Conservation (phyloP, 2,329 filamentous ascomycete genomes). For the Aspergillus sp. region DNA sequence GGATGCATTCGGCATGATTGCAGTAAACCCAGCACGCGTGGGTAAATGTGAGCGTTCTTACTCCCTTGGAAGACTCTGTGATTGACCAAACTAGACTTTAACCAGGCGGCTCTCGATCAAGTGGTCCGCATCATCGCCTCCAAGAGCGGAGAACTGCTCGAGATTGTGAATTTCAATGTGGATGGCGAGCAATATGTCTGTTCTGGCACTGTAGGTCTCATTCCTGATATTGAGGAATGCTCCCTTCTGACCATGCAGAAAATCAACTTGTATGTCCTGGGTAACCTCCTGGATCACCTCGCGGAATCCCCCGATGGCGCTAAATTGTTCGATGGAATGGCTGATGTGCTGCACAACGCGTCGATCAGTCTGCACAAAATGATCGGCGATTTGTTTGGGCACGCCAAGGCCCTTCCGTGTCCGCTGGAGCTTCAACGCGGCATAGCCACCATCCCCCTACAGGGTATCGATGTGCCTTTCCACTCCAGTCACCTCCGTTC, state of each 20-base stretch:
- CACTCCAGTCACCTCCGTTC: slow-evolving; percentile 94
- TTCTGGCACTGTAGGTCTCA: slow-evolving; percentile 52
- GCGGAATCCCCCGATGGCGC: neutral
- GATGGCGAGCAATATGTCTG: slow-evolving; percentile 65
- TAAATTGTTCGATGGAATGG: neutral
- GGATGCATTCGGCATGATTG: slow-evolving; percentile 45
- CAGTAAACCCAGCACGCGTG: slow-evolving; percentile 17
- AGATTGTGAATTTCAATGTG: slow-evolving; percentile 92
- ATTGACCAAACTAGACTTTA: slow-evolving; percentile 74
- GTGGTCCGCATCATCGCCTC: slow-evolving; percentile 89
- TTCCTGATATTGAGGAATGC: neutral
- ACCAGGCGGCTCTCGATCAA: slow-evolving; percentile 88
- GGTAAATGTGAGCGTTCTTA: slow-evolving; percentile 10
- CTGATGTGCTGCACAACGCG: neutral
- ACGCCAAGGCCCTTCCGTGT: slow-evolving; percentile 66
- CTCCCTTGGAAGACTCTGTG: too few relatives aligned
- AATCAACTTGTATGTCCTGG: slow-evolving; percentile 16
- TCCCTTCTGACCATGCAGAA: slow-evolving; percentile 3
- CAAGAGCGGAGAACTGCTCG: slow-evolving; percentile 84
- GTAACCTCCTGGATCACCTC: slow-evolving; percentile 14
- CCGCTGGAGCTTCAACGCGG: slow-evolving; percentile 86
- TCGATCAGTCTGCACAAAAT: slow-evolving; percentile 1
- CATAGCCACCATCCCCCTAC: slow-evolving; percentile 92
- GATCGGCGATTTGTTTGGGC: slow-evolving; percentile 58
- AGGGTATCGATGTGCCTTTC: slow-evolving; percentile 86